Percentiles rank a stretch among this genome's conserved stretches.
These are phyloP conservation scores for Yueomyces sp. DNA, from an alignment of 805 yeast genomes.

Conservation along the genomic window DNA sequence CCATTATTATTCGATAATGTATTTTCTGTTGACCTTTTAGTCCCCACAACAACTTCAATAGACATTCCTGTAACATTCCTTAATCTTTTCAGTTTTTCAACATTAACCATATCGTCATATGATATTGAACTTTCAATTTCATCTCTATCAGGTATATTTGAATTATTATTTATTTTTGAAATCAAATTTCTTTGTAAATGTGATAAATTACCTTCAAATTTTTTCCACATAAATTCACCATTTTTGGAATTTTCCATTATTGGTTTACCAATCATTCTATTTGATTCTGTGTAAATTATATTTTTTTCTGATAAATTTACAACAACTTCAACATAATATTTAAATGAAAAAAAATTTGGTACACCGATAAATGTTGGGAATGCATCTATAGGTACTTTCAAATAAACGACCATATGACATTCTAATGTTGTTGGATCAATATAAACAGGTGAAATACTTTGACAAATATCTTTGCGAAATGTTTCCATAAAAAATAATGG, in stretches of 20 bases:
- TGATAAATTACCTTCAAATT: slow-evolving; percentile 1
- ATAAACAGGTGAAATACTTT: slow-evolving; percentile 60
- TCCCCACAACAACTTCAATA: slow-evolving; percentile 70
- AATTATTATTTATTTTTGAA: slow-evolving; percentile 4
- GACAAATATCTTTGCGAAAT: slow-evolving; percentile 74
- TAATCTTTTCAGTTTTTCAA: slow-evolving; percentile 62
- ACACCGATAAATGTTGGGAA: slow-evolving; percentile 74
- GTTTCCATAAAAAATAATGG: slow-evolving; percentile 22
- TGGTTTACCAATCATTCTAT: slow-evolving; percentile 17
- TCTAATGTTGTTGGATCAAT: slow-evolving; percentile 54
- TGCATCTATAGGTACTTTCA: slow-evolving; percentile 70
- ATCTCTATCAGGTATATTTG: slow-evolving; percentile 2
- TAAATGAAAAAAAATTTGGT: slow-evolving; percentile 49
- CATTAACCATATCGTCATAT: slow-evolving; percentile 45
- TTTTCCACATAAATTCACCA: not conserved
- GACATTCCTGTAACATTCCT: slow-evolving; percentile 73
- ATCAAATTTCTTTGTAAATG: slow-evolving; percentile 9
- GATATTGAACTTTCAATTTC: slow-evolving; percentile 18
- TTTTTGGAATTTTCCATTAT: slow-evolving; percentile 11
- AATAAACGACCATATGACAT: slow-evolving; percentile 44
- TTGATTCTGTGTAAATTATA: slow-evolving; percentile 21
- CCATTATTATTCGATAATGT: not conserved
- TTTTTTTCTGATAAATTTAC: slow-evolving; percentile 63
- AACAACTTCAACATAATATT: slow-evolving; percentile 72
- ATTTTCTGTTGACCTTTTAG: slow-evolving; percentile 34